phyloP scores from a whole-genome alignment of 2,329 filamentous ascomycete species.

The Talaromyces atroroseus region DNA sequence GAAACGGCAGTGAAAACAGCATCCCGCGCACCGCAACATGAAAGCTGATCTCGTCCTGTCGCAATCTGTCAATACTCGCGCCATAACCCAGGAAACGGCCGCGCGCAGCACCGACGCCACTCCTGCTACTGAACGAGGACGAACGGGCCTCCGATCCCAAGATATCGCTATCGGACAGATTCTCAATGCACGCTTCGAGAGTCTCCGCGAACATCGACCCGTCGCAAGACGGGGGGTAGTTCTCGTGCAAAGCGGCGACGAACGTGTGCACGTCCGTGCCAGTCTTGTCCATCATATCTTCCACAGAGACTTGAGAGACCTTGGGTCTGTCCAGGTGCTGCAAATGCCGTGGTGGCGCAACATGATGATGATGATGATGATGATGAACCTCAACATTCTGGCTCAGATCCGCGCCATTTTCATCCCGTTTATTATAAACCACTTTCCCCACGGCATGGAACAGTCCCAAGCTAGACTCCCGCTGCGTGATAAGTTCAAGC shows the following conservation, averaged over 20 bases:
- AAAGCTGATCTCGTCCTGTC: conserved; percentile 92
- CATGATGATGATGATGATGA: too few species aligned
- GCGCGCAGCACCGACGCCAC: conserved; percentile 50
- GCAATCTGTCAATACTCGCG: conserved; percentile 65
- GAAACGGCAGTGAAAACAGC: conserved; percentile 75
- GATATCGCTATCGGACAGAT: conserved; percentile 81
- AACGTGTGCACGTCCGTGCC: conserved; percentile 91
- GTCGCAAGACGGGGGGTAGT: conserved; percentile 78
- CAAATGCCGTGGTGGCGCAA: conserved; percentile 57
- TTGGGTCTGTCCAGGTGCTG: conserved; percentile 55
- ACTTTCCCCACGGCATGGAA: conserved; percentile 96
- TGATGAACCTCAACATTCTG: conserved; percentile 36
- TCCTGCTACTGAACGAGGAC: conserved; percentile 27
- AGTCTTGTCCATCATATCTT: conserved; percentile 82
- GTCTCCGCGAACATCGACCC: conserved; percentile 65
- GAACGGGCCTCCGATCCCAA: conserved; percentile 62
- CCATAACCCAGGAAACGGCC: conserved; percentile 49
- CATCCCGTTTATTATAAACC: conserved; percentile 86
- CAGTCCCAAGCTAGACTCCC: conserved; percentile 85
- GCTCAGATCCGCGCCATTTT: conserved; percentile 44
- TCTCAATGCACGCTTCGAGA: conserved; percentile 78
- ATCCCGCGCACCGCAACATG: conserved; percentile 84
- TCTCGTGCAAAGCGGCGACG: conserved; percentile 85
- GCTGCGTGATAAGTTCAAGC: conserved; percentile 72
- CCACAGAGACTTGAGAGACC: conserved; percentile 60